Conservation (phyloP, 192 early-diverging fungal genomes). For the Entomortierella parvispora region DNA sequence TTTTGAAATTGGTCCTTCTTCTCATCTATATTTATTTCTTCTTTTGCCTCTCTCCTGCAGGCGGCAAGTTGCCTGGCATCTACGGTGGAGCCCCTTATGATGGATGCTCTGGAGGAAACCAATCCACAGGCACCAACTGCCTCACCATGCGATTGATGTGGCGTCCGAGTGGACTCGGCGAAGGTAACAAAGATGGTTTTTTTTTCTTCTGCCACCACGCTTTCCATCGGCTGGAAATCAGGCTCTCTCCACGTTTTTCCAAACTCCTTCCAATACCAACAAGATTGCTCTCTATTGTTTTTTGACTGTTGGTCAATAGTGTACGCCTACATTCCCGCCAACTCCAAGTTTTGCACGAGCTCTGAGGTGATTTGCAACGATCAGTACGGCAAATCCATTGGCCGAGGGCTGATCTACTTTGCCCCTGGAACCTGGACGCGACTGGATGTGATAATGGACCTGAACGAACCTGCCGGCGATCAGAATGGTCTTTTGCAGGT, state of each 20-base stretch:
- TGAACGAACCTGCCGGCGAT: conserved; percentile 48
- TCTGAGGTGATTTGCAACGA: conserved; percentile 52
- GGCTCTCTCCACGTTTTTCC: too few relatives aligned
- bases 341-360: conserved; percentile 42
- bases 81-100: conserved; percentile 53
- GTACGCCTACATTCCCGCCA: conserved; percentile 58
- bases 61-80: conserved; percentile 62
- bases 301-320: too few relatives aligned
- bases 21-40: not conserved
- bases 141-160: conserved; percentile 63
- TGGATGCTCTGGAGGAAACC: conserved; percentile 59
- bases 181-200: conserved; percentile 26
- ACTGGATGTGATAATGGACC: conserved; percentile 54
- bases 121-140: conserved; percentile 57
- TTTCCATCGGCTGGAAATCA: not conserved
- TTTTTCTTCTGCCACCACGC: not conserved
- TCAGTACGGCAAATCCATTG: conserved; percentile 61
- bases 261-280: not conserved
- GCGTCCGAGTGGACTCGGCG: conserved; percentile 45
- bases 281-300: not conserved
- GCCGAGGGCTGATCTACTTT: conserved; percentile 59
- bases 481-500: conserved; percentile 56
- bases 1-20: too few relatives aligned
- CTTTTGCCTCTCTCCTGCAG: conserved; percentile 2
- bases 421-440: conserved; percentile 45